Conservation (phyloP, 2,329 filamentous ascomycete genomes). For the Colletotrichum sp. region DNA sequence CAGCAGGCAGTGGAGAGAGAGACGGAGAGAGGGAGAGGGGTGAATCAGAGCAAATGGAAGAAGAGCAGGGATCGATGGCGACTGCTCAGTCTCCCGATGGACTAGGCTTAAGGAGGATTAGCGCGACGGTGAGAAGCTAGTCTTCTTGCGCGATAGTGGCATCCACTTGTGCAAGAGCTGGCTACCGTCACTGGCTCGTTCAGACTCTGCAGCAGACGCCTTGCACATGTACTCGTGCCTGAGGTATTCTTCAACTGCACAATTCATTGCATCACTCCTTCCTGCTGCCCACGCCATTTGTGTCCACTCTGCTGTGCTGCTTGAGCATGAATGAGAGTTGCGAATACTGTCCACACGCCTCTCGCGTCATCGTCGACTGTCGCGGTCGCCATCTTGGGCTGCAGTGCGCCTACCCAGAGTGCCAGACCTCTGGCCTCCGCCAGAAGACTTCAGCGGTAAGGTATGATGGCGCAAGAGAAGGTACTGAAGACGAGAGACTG, state of each 20-base stretch:
- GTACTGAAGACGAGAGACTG: not conserved
- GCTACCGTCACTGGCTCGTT: not conserved
- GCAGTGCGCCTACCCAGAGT: not conserved
- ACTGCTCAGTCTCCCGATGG: not conserved
- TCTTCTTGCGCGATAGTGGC: not conserved
- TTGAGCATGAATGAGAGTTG: not conserved
- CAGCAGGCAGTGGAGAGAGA: not conserved
- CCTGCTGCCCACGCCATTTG: conserved; percentile 2
- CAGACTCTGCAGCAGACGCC: not conserved
- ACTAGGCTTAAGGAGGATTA: not conserved
- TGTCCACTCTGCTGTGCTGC: not conserved
- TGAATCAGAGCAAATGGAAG: not conserved
- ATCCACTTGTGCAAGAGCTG: not conserved
- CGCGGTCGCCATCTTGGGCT: not conserved
- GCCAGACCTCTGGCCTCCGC: not conserved
- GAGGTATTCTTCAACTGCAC: conserved; percentile 14
- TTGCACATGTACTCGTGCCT: conserved; percentile 7
- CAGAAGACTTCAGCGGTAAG: not conserved
- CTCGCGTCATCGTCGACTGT: conserved; percentile 5
- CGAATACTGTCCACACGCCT: not conserved
- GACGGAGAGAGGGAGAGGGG: not conserved
- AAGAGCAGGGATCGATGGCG: not conserved
- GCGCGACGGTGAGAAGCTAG: not conserved
- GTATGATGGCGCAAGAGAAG: not conserved
- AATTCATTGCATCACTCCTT: conserved; percentile 15